Conservation (phyloP, 345 rosid species). For the Zanthoxylum bungeanum region DNA sequence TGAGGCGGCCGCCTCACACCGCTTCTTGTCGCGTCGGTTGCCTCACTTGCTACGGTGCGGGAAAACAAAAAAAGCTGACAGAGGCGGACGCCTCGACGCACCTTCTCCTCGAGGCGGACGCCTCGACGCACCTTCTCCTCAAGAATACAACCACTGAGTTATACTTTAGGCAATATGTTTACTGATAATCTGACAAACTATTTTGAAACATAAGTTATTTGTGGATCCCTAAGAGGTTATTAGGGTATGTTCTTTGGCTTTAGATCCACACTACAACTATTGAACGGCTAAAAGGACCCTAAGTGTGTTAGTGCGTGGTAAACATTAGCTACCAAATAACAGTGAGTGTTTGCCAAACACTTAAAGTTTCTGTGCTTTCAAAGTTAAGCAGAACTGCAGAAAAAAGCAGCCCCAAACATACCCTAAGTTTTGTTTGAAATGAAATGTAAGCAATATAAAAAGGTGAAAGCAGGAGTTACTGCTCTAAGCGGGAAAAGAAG, state of each 20-base stretch:
- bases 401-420: background rate
- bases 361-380: background rate
- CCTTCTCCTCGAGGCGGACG: no score
- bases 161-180: background rate
- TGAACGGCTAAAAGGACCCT: no score
- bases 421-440: background rate
- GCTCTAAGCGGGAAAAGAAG: background rate
- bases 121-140: no score
- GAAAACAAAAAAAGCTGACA: no score
- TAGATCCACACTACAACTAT: background rate
- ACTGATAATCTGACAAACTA: background rate
- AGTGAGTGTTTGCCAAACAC: background rate
- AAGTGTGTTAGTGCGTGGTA: background rate
- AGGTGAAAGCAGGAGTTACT: background rate
- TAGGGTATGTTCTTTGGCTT: background rate
- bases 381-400: background rate
- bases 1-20: no score
- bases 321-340: background rate
- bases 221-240: background rate
- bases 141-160: no score
- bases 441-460: background rate
- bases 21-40: no score
- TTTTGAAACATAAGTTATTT: background rate
- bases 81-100: no score
- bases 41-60: no score